A percentile compares a stretch with the other conserved stretches of the same genome.
These are phyloP conservation scores for Corinectria fuckeliana DNA, from an alignment of 2,329 filamentous ascomycete genomes.

Conservation along the genomic window DNA sequence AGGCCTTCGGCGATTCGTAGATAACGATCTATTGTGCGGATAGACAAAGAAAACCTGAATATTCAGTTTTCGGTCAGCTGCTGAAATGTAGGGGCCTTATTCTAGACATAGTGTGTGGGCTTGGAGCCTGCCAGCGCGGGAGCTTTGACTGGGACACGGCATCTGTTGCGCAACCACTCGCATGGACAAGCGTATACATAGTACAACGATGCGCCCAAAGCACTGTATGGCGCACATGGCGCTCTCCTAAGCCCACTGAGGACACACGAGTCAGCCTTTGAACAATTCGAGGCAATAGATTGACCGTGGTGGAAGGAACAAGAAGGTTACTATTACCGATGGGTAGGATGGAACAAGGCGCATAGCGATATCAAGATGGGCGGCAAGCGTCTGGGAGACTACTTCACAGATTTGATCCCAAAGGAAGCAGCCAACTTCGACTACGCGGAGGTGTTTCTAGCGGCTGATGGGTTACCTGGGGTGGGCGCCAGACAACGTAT, in stretches of 20 bases:
- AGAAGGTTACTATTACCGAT: conserved; percentile 18
- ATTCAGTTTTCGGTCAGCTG: conserved; percentile 1
- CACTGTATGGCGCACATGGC: conserved; percentile 10
- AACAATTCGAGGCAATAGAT: conserved; percentile 3
- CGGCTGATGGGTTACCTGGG: conserved; percentile 18
- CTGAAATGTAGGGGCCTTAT: conserved; percentile 12
- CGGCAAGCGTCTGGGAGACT: neutral
- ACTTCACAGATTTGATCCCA: conserved; percentile 14
- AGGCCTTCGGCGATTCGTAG: neutral
- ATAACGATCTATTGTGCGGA: conserved; percentile 14
- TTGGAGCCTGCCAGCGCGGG: conserved; percentile 15
- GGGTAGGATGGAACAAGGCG: conserved; percentile 8
- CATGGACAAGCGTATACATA: conserved; percentile 12
- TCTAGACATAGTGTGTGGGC: conserved; percentile 8
- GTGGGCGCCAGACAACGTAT: conserved; percentile 19
- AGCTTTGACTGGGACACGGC: conserved; percentile 15
- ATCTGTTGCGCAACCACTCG: conserved; percentile 4
- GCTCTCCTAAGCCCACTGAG: conserved; percentile 13
- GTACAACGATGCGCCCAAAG: conserved; percentile 4
- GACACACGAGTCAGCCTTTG: conserved; percentile 1
- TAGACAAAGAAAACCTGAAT: neutral
- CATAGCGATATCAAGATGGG: conserved; percentile 11
- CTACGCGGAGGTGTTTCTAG: conserved; percentile 16
- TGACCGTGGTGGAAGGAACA: conserved; percentile 17
- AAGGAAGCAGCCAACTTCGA: conserved; percentile 12